Percentiles rank a stretch among this genome's conserved stretches.
phyloP scores from a whole-genome alignment of 192 early-diverging fungal genomes.

The Entomortierella chlamydospora region DNA sequence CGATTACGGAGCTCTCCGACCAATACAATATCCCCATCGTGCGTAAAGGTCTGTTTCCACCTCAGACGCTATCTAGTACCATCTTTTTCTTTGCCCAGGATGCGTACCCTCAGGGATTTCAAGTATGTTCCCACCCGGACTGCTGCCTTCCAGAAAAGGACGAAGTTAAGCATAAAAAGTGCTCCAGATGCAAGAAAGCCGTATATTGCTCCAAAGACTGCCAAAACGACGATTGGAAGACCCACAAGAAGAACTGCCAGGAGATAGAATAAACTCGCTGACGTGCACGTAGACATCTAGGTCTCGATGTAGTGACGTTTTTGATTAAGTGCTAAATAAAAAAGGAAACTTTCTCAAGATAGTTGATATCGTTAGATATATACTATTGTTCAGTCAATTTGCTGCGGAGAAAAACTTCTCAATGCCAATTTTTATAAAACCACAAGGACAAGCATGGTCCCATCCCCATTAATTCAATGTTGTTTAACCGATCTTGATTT shows the following conservation, averaged over 20 bases:
- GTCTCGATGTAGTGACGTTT: too few species aligned
- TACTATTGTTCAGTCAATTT: too few species aligned
- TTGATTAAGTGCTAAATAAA: too few species aligned
- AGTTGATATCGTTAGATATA: too few species aligned
- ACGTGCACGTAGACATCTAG: too few species aligned
- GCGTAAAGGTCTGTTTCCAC: not conserved
- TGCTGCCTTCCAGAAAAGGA: not conserved
- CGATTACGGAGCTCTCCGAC: not conserved
- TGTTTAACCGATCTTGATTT: too few species aligned
- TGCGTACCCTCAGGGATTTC: not conserved
- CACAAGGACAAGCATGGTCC: too few species aligned
- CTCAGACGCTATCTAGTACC: not conserved
- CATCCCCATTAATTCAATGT: too few species aligned
- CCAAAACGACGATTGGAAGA: not conserved
- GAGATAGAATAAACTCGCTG: too few species aligned
- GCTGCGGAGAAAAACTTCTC: too few species aligned
- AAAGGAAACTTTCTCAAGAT: too few species aligned
- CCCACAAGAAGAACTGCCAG: not conserved
- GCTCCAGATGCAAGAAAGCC: not conserved
- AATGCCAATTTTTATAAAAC: too few species aligned
- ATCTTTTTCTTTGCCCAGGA: not conserved
- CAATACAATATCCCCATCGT: not conserved
- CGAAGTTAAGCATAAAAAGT: not conserved
- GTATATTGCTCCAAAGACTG: not conserved
- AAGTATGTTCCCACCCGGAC: not conserved